phyloP scores from a whole-genome alignment of 306 rosid genomes.

The Glycyrrhiza uralensis region DNA sequence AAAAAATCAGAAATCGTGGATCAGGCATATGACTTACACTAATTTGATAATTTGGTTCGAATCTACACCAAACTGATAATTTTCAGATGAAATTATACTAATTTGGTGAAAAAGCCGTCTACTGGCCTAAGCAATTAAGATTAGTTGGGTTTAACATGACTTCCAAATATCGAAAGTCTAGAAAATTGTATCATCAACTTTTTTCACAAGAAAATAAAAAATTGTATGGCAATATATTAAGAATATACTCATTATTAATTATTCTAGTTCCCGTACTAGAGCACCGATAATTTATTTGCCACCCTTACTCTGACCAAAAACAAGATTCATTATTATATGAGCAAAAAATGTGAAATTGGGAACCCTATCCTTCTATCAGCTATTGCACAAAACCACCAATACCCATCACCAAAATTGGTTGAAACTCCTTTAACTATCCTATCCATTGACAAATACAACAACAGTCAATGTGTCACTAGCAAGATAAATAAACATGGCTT shows the following conservation, averaged over 20 bases:
- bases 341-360: not conserved
- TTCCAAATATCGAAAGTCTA: too few relatives aligned
- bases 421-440: not conserved
- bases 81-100: too few relatives aligned
- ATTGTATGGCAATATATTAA: not conserved
- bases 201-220: too few relatives aligned
- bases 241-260: not conserved
- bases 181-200: too few relatives aligned
- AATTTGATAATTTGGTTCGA: too few relatives aligned
- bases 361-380: not conserved
- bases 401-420: not conserved
- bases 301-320: not conserved
- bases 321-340: not conserved
- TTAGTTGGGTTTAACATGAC: too few relatives aligned
- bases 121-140: too few relatives aligned
- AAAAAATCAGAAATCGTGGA: too few relatives aligned
- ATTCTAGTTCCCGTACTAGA: not conserved
- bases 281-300: not conserved
- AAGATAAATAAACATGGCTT: constrained; percentile 18
- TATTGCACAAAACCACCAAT: not conserved
- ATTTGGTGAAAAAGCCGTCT: too few relatives aligned
- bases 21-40: too few relatives aligned
- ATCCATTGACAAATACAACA: not conserved
- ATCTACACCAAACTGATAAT: too few relatives aligned
- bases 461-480: not conserved